phyloP scores from a whole-genome alignment of 1,284 basidiomycete species.

The Entoloma clypeatum region DNA sequence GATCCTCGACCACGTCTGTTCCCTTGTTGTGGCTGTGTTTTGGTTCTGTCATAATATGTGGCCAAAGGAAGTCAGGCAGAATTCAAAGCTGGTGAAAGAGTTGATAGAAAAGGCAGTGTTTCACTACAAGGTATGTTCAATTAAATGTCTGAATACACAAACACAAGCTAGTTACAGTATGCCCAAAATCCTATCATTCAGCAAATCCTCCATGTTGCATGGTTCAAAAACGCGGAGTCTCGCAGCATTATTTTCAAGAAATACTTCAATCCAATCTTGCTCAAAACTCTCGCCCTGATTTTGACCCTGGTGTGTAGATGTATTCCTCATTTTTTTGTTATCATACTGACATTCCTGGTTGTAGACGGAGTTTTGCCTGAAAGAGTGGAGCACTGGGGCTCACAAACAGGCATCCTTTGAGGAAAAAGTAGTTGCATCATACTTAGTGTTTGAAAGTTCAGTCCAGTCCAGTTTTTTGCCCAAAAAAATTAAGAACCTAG shows the following conservation, averaged over 20 bases:
- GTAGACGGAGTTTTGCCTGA: slow-evolving; percentile 19
- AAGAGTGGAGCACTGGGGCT: slow-evolving; percentile 18
- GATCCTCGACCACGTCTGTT: slow-evolving; percentile 2
- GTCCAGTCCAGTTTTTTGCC: no score
- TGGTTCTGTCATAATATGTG: slow-evolving; percentile 10
- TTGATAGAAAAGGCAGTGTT: slow-evolving; percentile 11
- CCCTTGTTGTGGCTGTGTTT: slow-evolving; percentile 6
- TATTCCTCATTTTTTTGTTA: neutral
- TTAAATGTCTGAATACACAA: neutral
- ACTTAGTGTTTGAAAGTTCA: no score
- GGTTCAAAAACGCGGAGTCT: slow-evolving; percentile 5
- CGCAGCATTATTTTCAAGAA: slow-evolving; percentile 15
- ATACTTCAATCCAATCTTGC: slow-evolving; percentile 18
- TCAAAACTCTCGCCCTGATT: slow-evolving; percentile 17
- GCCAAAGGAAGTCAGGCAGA: slow-evolving; percentile 1
- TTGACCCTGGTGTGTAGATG: slow-evolving; percentile 18
- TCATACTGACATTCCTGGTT: neutral
- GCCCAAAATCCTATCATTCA: neutral
- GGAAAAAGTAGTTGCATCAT: slow-evolving; percentile 12
- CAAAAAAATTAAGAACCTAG: no score
- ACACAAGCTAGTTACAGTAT: slow-evolving; percentile 1
- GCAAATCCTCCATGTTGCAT: neutral
- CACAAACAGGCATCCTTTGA: slow-evolving; percentile 12
- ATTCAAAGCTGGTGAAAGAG: slow-evolving; percentile 3
- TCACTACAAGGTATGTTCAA: slow-evolving; percentile 3